Evolutionary conservation across 352 stramenopile species (phyloP).

Genomic region (Pelagophyceae sp.): DNA sequence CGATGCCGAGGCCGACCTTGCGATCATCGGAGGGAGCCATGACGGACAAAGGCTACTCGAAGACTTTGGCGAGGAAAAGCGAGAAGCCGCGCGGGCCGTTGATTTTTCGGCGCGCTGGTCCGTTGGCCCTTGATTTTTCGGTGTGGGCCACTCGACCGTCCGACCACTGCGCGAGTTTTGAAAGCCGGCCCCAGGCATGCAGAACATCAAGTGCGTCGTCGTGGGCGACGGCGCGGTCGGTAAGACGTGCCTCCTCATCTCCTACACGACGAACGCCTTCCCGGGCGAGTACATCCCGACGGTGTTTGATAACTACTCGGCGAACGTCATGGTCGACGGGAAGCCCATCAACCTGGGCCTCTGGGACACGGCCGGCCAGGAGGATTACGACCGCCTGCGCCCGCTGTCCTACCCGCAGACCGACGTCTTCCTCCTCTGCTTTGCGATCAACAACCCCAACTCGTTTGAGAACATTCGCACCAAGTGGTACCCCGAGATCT

Average conservation of each 20-base stretch:
- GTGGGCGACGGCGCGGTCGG: constrained; percentile 85
- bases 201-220: constrained; percentile 90
- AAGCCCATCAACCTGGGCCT: constrained; percentile 88
- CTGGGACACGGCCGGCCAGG: constrained; percentile 91
- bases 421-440: constrained; percentile 91
- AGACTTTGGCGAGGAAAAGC: too few relatives aligned
- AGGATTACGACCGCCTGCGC: constrained; percentile 89
- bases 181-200: constrained; percentile 45
- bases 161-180: too few relatives aligned
- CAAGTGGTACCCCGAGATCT: constrained; percentile 66
- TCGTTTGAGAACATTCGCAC: constrained; percentile 90
- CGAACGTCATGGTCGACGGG: constrained; percentile 80
- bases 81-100: too few relatives aligned
- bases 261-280: constrained; percentile 92
- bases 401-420: constrained; percentile 89
- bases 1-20: too few relatives aligned
- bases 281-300: constrained; percentile 91
- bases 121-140: too few relatives aligned
- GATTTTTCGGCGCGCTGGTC: too few relatives aligned
- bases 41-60: too few relatives aligned
- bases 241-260: constrained; percentile 92
- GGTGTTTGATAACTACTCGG: constrained; percentile 80
- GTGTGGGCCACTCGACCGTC: too few relatives aligned
- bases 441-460: constrained; percentile 71
- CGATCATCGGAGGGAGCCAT: too few relatives aligned